Evolutionary conservation across 2,329 filamentous ascomycete genomes (phyloP), one percentile per base, ranked within the genome.

Genomic region (Alternaria sp.): DNA sequence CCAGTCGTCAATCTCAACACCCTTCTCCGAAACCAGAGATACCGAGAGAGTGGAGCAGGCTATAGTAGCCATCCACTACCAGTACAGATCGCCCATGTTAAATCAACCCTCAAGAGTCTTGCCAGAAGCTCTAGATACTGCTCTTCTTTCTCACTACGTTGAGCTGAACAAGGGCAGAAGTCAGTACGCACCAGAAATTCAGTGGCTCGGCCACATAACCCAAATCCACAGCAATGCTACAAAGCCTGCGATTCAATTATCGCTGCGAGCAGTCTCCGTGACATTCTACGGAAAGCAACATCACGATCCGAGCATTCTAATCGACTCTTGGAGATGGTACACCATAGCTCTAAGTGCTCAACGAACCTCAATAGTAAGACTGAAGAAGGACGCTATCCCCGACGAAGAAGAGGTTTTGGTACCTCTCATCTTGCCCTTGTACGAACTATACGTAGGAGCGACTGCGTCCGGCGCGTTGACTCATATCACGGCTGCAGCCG

Each of bases 271-370:
- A 42, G 61, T 72, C 1, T 71, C 72, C 10, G 74, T 76, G 73
- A 72, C 72, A 1, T 76, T 70, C 28, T 76, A 69, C 31, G 72
- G 70, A 4, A 71, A 69, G n/a, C 40, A 70, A 4, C 70, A 74
- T 42, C 44, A 66, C n/a, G 68, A 76, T 39, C 57, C 68, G 1
- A 60, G 68, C 11, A 70, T 76, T 23, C 45, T 74, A 6, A 58
- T 72, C 3, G 73, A 76, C 24, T 74, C 72, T 0, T 75, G 70
- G 54, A 63, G 67, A 31, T 76, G 72, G 73, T 76, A 76, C 44
- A 71, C 61, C 5, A 55, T 61, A n/a, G 69, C 71, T n/a, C 55
- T 76, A 9, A 62, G 67, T 33, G 60, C 62, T 10, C 72, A 74
- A 34, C 56, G 72, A n/a, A 53, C 51, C 14, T 67, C 72, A 1